A percentile compares a stretch with the other conserved stretches of the same genome.
phyloP scores from a whole-genome alignment of 371 early-diverging fungal genomes.

The Fennellomyces sp. region DNA sequence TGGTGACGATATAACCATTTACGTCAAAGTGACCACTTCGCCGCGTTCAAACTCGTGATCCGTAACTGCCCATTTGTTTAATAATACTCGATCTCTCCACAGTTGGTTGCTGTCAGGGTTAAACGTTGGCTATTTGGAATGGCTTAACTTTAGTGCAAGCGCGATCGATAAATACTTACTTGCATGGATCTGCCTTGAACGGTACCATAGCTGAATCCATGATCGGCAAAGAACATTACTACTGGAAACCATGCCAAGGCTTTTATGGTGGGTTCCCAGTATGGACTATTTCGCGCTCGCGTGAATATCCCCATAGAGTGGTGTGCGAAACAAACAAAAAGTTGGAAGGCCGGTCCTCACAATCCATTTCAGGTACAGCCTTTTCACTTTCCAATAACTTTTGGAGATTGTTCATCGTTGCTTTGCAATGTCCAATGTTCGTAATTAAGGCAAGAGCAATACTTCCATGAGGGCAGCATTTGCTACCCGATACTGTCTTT shows the following conservation, averaged over 20 bases:
- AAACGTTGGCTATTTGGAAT: slow-evolving; percentile 70
- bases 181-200: slow-evolving; percentile 76
- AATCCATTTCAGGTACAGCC: too few relatives aligned
- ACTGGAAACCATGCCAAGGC: slow-evolving; percentile 64
- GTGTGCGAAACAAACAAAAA: too few relatives aligned
- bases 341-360: too few relatives aligned
- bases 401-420: too few relatives aligned
- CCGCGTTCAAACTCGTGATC: slow-evolving; percentile 65
- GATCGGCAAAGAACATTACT: slow-evolving; percentile 59
- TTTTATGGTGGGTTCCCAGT: slow-evolving; percentile 24
- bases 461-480: too few relatives aligned
- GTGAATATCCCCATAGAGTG: slow-evolving; percentile 21
- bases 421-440: too few relatives aligned
- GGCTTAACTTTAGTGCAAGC: neutral
- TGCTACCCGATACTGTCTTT: too few relatives aligned
- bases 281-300: slow-evolving; percentile 33
- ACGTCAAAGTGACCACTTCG: slow-evolving; percentile 84
- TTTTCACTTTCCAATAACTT: too few relatives aligned
- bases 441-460: too few relatives aligned
- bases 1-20: slow-evolving; percentile 13
- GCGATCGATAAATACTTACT: slow-evolving; percentile 30
- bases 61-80: slow-evolving; percentile 67
- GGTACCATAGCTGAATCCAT: slow-evolving; percentile 63
- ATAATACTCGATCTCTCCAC: slow-evolving; percentile 74
- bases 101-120: slow-evolving; percentile 85